Base-by-base conservation (phyloP, 257 asterid species). In the Solanum ahanhuiri region DNA sequence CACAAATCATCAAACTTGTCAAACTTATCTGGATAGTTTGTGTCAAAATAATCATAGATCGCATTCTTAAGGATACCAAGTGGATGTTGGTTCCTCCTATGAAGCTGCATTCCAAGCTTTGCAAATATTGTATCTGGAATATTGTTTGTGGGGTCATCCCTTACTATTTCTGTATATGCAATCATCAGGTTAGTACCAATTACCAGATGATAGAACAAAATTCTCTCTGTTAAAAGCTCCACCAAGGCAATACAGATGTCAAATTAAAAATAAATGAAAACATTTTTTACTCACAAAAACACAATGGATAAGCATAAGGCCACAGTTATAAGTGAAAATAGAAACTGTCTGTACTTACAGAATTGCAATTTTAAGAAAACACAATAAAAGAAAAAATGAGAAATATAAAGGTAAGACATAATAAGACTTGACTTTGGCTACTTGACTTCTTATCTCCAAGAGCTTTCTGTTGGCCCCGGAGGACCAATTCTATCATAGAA, bases 81-180 rank as follows among this genome's bases (percentile, higher is more conserved):
- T 20, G 99, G 99, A 89, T 96, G 99, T 22, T 93, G 95, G 87
- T 93, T 93, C 90, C 98, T 93, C 93, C 96, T 91, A 41, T 96
- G 99, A 83, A 96, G 98, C 92, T 96, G 99, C 97, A 95, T 87
- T 82, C 98, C 99, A 43, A 96, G 96, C 93, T 96, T 96, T 28
- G 96, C 90, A 87, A 95, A 96, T 88, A 96, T 95, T 12, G 98
- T 86, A 92, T 96, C 96, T 1, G 98, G 99, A 87, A 95, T 95
- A 89, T 96, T 96, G 90, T 96, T 96, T 60, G 98, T 90, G 5
- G 98, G 97, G 84, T 96, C 99, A 92, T 96, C 97, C 94, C 91
- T 92, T 88, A 96, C 97, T 11, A 96, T 94, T 85, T 96, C 99
- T 96, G 96, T 89, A 89, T 28, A 87, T 72, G n/a, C 12, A 84